Evolutionary conservation across 768 basidiomycete species (phyloP), one percentile per base, ranked within the genome.

Genomic region (Mycena metata): DNA sequence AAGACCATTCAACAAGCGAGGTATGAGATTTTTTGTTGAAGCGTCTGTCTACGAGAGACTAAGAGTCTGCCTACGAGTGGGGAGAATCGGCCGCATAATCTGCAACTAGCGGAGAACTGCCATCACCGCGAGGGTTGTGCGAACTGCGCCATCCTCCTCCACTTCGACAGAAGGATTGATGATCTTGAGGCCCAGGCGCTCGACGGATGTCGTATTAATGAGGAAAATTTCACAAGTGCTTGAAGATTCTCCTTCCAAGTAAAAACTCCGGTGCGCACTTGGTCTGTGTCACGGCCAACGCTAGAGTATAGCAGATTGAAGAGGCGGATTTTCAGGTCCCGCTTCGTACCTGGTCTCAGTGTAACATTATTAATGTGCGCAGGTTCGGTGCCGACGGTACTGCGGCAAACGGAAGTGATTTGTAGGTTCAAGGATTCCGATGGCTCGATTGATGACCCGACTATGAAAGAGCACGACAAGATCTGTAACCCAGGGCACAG

Each of bases 391-490:
- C 58, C 4, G 52, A 41, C 10, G 52, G 15, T 19, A 69, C 51
- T 33, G 68, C 58, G 16, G 63, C 68, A 43, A 69, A 60, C 16
- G n/a, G 68, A 64, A 17, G 52, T 69, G 17, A 69, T 56, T 23
- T 24, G 39, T 15, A 69, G 47, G 11, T 57, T 55, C 39, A 69
- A 24, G 4, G 45, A 15, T 51, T 65, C 45, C 68, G 65, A 49
- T 21, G 30, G 23, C 24, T 60, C 51, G 26, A 69, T 11, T 4
- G 65, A 26, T 16, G 51, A 19, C 5, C 56, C 45, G n/a, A 58
- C 59, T 9, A 69, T 12, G 6, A 43, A 24, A 5, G 68, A 69
- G 33, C 65, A 49, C n/a, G 63, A 43, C 16, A 65, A 30, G 45
- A 50, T 65, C 42, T 69, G 63, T 24, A 69, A 50, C 30, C 52